These are phyloP conservation scores for Dissoconium aciculare DNA, from an alignment of 2,329 filamentous ascomycete species.

Conservation along the genomic window DNA sequence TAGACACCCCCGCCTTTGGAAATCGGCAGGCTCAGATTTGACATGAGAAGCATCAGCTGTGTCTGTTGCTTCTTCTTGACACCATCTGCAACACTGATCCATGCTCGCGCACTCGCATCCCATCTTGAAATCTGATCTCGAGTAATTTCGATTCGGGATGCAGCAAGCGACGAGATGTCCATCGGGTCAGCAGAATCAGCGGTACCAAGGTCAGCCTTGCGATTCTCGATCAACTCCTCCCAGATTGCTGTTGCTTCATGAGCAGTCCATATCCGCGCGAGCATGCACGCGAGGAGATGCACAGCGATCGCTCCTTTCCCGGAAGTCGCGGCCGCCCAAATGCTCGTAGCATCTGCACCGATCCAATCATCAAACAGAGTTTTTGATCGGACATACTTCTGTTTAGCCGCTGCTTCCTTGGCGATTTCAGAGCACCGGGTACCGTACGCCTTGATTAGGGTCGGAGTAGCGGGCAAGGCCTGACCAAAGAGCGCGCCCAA, in stretches of 20 bases:
- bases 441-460: slow-evolving; percentile 1
- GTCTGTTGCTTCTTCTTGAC: slow-evolving; percentile 1
- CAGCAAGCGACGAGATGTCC: slow-evolving; percentile 1
- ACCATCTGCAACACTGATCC: not conserved
- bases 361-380: not conserved
- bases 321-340: slow-evolving; percentile 1
- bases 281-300: slow-evolving; percentile 1
- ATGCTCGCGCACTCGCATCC: not conserved
- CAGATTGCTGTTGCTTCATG: not conserved
- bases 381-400: slow-evolving; percentile 1
- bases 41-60: not conserved
- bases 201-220: not conserved
- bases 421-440: slow-evolving; percentile 1
- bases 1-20: not conserved
- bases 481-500: slow-evolving; percentile 1
- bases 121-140: not conserved
- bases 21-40: not conserved
- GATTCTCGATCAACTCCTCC: not conserved
- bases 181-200: not conserved
- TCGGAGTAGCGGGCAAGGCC: not conserved
- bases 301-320: not conserved
- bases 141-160: not conserved
- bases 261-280: not conserved
- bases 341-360: not conserved
- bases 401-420: not conserved